Evolutionary conservation across 257 asterid genomes (phyloP).

Genomic region (Gentiana macrophylla): DNA sequence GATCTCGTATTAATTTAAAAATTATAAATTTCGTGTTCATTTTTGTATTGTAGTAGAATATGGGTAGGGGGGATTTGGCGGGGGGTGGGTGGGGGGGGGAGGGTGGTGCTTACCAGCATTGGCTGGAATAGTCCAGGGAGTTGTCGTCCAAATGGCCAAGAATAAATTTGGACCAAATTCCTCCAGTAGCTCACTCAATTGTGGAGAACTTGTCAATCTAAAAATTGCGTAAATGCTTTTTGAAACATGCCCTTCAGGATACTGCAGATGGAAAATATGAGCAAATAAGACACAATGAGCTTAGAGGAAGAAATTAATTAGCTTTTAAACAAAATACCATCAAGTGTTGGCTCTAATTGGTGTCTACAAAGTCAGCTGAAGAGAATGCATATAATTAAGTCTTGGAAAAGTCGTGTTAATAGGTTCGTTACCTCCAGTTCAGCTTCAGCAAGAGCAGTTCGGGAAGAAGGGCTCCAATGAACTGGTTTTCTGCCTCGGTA

Average conservation of each 20-base stretch:
- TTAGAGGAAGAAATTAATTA: neutral
- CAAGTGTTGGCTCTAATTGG: neutral
- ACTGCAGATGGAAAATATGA: slow-evolving; percentile 41
- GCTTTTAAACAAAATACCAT: neutral
- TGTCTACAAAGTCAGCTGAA: neutral
- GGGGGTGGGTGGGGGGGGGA: too few relatives aligned
- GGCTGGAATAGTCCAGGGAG: slow-evolving; percentile 99
- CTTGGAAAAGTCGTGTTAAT: slow-evolving; percentile 4
- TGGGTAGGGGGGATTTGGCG: too few relatives aligned
- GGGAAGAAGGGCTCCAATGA: slow-evolving; percentile 98
- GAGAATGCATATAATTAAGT: neutral
- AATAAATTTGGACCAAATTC: slow-evolving; percentile 66
- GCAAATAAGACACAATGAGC: slow-evolving; percentile 5
- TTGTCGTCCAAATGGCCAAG: slow-evolving; percentile 95
- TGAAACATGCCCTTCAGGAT: slow-evolving; percentile 96
- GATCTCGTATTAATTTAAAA: too few relatives aligned
- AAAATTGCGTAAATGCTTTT: slow-evolving; percentile 78
- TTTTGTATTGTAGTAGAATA: too few relatives aligned
- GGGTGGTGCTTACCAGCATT: slow-evolving; percentile 61
- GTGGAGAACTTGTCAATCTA: slow-evolving; percentile 46
- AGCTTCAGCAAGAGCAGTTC: slow-evolving; percentile 99
- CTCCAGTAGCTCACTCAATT: slow-evolving; percentile 40
- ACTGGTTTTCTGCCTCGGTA: slow-evolving; percentile 97
- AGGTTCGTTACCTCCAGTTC: slow-evolving; percentile 71
- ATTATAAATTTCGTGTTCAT: too few relatives aligned